A percentile compares a stretch with the other conserved stretches of the same genome.
These are phyloP conservation scores for Mollisia scopiformis DNA, from an alignment of 2,329 filamentous ascomycete species.

Conservation along the genomic window DNA sequence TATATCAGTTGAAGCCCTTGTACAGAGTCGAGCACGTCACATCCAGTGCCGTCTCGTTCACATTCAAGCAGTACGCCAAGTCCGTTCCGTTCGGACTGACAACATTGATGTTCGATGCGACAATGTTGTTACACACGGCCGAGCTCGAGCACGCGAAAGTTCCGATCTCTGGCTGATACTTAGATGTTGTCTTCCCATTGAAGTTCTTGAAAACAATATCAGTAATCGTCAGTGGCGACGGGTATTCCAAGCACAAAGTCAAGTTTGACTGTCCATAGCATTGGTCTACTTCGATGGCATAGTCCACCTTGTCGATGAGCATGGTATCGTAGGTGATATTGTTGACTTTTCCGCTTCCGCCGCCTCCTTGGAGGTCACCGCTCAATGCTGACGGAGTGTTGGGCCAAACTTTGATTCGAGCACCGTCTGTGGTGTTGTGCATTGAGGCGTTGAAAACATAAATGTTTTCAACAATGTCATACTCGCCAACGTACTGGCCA, in stretches of 20 bases:
- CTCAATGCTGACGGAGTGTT: slow-evolving; percentile 51
- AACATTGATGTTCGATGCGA: slow-evolving; percentile 48
- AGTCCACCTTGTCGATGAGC: slow-evolving; percentile 63
- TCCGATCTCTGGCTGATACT: slow-evolving; percentile 47
- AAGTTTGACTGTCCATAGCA: slow-evolving; percentile 66
- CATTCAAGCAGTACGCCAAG: slow-evolving; percentile 48
- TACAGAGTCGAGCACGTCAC: slow-evolving; percentile 38
- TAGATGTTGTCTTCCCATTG: slow-evolving; percentile 52
- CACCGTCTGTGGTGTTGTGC: slow-evolving; percentile 62
- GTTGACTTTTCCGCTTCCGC: slow-evolving; percentile 60
- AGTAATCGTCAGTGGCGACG: slow-evolving; percentile 56
- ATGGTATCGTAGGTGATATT: slow-evolving; percentile 71
- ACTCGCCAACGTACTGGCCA: slow-evolving; percentile 63
- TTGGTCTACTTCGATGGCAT: slow-evolving; percentile 66
- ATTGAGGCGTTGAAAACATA: slow-evolving; percentile 64
- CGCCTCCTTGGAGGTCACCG: slow-evolving; percentile 66
- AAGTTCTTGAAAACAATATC: slow-evolving; percentile 61
- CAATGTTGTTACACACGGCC: slow-evolving; percentile 53
- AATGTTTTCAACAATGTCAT: slow-evolving; percentile 71
- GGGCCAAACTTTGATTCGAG: slow-evolving; percentile 77
- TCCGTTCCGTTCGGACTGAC: slow-evolving; percentile 49
- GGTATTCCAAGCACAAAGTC: slow-evolving; percentile 62
- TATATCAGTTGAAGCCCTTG: slow-evolving; percentile 32
- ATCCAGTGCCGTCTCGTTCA: slow-evolving; percentile 40
- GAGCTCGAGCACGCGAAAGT: slow-evolving; percentile 51